Evolutionary conservation across 2,329 filamentous ascomycete genomes (phyloP).

Genomic region (Pseudofabraea citricarpa): DNA sequence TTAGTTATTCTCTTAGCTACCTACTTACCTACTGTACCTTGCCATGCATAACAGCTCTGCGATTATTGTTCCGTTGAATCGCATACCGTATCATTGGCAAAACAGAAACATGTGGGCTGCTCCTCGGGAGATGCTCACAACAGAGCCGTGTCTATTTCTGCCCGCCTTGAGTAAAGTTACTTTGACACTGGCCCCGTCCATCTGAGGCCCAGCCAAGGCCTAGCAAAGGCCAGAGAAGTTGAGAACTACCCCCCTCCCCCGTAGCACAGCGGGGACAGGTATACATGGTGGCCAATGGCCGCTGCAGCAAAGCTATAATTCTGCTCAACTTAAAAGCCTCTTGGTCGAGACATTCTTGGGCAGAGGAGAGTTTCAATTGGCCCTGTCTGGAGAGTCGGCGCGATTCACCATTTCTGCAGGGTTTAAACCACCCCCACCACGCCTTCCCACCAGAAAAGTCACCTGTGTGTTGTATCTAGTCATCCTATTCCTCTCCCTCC

Average conservation of each 20-base stretch:
- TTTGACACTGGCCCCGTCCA: not conserved
- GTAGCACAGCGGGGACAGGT: too few species aligned
- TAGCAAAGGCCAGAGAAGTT: not conserved
- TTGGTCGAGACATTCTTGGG: not conserved
- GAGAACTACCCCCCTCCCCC: too few species aligned
- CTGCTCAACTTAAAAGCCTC: not conserved
- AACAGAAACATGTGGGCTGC: too few species aligned
- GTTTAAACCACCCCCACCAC: not conserved
- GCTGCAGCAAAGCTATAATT: not conserved
- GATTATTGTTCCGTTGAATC: too few species aligned
- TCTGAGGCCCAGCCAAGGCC: not conserved
- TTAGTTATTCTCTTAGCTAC: too few species aligned
- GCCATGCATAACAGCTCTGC: too few species aligned
- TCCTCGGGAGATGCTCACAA: too few species aligned
- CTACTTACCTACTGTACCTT: too few species aligned
- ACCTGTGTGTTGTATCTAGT: not conserved
- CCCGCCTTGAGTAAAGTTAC: not conserved
- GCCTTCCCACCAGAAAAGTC: not conserved
- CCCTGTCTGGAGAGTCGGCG: too few species aligned
- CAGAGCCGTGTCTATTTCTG: not conserved
- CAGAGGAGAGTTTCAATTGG: constrained; percentile 1
- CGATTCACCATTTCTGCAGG: too few species aligned
- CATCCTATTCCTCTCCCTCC: not conserved
- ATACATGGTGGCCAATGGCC: too few species aligned
- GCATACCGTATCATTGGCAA: too few species aligned